Conservation (phyloP, 345 rosid genomes). For the Aurinia saxatilis region DNA sequence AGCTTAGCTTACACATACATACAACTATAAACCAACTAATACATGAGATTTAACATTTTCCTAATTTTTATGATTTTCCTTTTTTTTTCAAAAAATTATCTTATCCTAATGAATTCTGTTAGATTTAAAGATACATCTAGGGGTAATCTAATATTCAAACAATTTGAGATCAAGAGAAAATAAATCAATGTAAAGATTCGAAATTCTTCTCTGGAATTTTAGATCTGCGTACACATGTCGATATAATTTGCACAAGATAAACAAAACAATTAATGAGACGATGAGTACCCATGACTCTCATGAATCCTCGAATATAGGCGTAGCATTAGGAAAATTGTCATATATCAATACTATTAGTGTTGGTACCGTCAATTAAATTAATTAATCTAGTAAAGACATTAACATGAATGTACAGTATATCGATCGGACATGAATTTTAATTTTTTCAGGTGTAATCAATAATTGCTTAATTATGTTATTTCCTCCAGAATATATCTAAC, state of each 20-base stretch:
- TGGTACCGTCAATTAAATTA: neutral
- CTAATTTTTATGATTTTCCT: too few species aligned
- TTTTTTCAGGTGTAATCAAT: constrained; percentile 12
- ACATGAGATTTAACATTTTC: neutral
- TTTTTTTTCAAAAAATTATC: too few species aligned
- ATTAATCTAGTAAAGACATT: neutral
- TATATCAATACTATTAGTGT: neutral
- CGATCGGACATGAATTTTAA: neutral
- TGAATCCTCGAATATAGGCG: constrained; percentile 29
- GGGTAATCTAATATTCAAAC: neutral
- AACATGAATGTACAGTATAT: neutral
- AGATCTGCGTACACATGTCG: neutral
- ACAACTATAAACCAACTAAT: constrained; percentile 21
- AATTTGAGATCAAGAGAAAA: neutral
- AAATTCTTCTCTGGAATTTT: neutral
- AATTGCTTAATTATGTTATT: neutral
- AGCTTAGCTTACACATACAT: constrained; percentile 23
- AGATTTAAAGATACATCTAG: constrained; percentile 3
- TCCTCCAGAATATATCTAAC: neutral
- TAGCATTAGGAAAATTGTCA: constrained; percentile 16
- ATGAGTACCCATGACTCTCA: constrained; percentile 6
- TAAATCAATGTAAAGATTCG: neutral
- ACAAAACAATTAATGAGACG: neutral
- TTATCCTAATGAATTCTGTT: neutral
- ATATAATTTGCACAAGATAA: neutral